Evolutionary conservation across 1,139 yeast species (phyloP), one percentile per base, ranked within the genome.

Genomic region (Kurtzmaniella natalensis): DNA sequence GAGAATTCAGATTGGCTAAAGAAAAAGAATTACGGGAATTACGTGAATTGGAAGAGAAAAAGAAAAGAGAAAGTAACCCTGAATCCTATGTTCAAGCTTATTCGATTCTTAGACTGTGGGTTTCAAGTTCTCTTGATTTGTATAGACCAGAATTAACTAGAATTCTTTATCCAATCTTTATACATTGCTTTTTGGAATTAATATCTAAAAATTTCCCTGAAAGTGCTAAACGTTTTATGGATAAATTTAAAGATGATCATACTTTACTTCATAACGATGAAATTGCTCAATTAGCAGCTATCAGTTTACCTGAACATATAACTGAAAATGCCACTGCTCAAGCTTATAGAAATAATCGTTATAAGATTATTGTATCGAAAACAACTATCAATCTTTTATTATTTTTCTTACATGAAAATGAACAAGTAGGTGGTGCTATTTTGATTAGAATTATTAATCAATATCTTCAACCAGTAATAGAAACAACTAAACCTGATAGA

Each of bases 341-440:
- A 47, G 76, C 83, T 7, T 89, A 82, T 58, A 67, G 85, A 44
- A 66, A 71, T 28, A 78, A 83, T 60, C 82, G 84, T 51, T 92
- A 88, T 58, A 70, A 78, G 37, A 69, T 92, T 17, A 73, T 78
- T 31, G 80, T 92, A 29, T 83, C 96, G 10, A 81, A 85, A 43
- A 88, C 96, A 1, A 78, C 95, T 3, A 72, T 92, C 50, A 94
- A 88, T 51, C 64, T 92, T 45, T 70, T 92, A 45, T 66, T 94
- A 34, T 86, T 86, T 55, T 92, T 88, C 48, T 62, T 94, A 38
- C 95, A 87, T 54, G 97, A 92, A 52, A 86, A 87, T 51, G 97
- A 88, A 58, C 84, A 86, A 7, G 81, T 81, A 35, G 97, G 97
- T 25, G 98, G 98, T 3, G 83, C 94, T 3, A 74, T 89, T 30